Evolutionary conservation across 1,284 basidiomycete genomes (phyloP).

Genomic region (Polyporus tsugae): DNA sequence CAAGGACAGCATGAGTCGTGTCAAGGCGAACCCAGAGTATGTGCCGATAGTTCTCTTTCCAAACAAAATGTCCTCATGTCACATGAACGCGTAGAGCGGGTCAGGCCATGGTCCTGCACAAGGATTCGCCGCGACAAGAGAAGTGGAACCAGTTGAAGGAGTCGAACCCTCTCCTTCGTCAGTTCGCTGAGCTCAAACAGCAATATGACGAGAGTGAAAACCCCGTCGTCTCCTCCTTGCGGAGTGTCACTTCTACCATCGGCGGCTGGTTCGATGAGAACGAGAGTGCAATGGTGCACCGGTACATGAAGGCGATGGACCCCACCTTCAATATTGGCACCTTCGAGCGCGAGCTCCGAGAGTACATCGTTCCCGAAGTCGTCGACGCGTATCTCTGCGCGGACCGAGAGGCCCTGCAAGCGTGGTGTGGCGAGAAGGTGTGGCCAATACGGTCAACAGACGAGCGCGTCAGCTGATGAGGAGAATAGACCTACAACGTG

Average conservation of each 20-base stretch:
- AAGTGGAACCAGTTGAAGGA: conserved; percentile 80
- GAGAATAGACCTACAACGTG: conserved; percentile 88
- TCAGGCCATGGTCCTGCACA: conserved; percentile 83
- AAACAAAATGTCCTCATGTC: conserved; percentile 8
- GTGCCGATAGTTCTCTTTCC: conserved; percentile 41
- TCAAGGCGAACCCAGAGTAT: conserved; percentile 82
- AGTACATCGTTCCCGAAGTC: conserved; percentile 98
- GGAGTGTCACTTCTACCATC: conserved; percentile 86
- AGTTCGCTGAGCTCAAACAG: conserved; percentile 67
- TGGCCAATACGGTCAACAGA: conserved; percentile 40
- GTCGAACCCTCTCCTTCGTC: conserved; percentile 76
- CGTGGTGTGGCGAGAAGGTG: conserved; percentile 97
- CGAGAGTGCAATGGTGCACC: conserved; percentile 94
- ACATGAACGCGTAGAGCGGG: conserved; percentile 71
- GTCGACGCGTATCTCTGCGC: conserved; percentile 95
- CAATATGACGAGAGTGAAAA: conserved; percentile 95
- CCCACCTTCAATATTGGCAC: conserved; percentile 87
- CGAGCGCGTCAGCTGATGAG: conserved; percentile 7
- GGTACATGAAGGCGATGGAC: conserved; percentile 88
- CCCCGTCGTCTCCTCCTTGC: conserved; percentile 83
- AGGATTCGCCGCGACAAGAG: conserved; percentile 80
- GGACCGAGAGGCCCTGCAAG: conserved; percentile 84
- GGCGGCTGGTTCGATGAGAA: conserved; percentile 96
- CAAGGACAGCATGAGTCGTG: conserved; percentile 61
- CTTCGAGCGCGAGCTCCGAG: conserved; percentile 92